phyloP scores from a whole-genome alignment of 2,329 filamentous ascomycete species.

The Colletotrichum filicis region DNA sequence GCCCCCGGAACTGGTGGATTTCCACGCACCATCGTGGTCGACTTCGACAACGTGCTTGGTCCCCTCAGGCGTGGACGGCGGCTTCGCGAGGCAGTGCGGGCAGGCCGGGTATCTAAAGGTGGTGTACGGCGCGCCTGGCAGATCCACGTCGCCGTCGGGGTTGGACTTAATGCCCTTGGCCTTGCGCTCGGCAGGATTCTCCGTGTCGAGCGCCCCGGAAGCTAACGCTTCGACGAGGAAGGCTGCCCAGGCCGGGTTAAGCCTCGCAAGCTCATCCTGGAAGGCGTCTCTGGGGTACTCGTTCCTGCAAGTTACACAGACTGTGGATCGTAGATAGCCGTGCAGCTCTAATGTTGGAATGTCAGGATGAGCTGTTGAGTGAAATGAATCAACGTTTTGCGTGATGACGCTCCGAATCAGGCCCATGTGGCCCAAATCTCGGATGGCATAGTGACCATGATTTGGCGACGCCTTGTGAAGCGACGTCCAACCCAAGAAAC shows the following conservation, averaged over 20 bases:
- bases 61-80: conserved; percentile 67
- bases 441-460: conserved; percentile 79
- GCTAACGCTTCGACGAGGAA: conserved; percentile 79
- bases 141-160: conserved; percentile 93
- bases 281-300: conserved; percentile 79
- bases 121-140: conserved; percentile 87
- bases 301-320: conserved; percentile 82
- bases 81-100: conserved; percentile 77
- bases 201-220: conserved; percentile 80
- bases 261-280: conserved; percentile 76
- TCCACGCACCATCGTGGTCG: conserved; percentile 86
- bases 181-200: conserved; percentile 77
- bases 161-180: conserved; percentile 83
- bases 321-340: conserved; percentile 84
- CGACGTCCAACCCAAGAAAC: conserved; percentile 91
- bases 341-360: conserved; percentile 87
- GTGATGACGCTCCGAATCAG: conserved; percentile 84
- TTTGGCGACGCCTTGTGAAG: conserved; percentile 85
- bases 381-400: conserved; percentile 98
- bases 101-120: conserved; percentile 94
- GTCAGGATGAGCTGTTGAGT: conserved; percentile 78
- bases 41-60: conserved; percentile 70
- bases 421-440: conserved; percentile 77
- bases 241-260: conserved; percentile 88
- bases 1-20: conserved; percentile 72